A percentile compares a stretch with the other conserved stretches of the same genome.
phyloP scores from a whole-genome alignment of 2,329 filamentous ascomycete genomes.

The Aspergillus sp. region DNA sequence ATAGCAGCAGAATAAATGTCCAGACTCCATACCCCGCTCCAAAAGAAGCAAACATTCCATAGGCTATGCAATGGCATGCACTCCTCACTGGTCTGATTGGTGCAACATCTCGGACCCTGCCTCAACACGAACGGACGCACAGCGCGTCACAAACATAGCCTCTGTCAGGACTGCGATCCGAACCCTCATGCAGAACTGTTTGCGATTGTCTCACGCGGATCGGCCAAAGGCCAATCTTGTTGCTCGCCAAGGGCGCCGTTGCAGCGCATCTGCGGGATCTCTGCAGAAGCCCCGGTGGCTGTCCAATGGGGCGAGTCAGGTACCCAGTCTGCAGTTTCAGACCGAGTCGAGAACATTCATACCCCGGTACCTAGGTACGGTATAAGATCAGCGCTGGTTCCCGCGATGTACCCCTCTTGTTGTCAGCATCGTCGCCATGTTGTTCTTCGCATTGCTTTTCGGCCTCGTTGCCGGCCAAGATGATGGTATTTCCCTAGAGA shows the following conservation, averaged over 20 bases:
- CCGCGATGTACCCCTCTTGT: not conserved
- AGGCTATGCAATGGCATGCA: not conserved
- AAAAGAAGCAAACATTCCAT: not conserved
- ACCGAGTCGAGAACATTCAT: not conserved
- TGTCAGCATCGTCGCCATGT: constrained; percentile 2
- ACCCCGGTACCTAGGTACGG: not conserved
- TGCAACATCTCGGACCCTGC: not conserved
- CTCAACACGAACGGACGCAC: not conserved
- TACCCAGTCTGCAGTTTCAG: not conserved
- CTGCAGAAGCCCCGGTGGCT: not conserved
- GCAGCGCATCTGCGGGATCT: constrained; percentile 10
- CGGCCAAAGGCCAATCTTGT: constrained; percentile 5
- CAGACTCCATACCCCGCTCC: not conserved
- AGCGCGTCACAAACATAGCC: constrained; percentile 6
- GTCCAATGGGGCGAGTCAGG: constrained; percentile 2
- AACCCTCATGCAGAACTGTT: not conserved
- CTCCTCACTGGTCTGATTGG: not conserved
- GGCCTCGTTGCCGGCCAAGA: constrained; percentile 7
- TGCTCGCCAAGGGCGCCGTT: constrained; percentile 12
- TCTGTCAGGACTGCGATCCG: not conserved
- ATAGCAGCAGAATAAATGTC: not conserved
- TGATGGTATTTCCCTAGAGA: not conserved
- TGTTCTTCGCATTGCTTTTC: constrained; percentile 1
- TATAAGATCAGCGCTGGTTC: not conserved
- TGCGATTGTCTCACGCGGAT: constrained; percentile 12